These are phyloP conservation scores for Chenopodium berlandieri DNA, from an alignment of 148 eudicot species.

Conservation along the genomic window DNA sequence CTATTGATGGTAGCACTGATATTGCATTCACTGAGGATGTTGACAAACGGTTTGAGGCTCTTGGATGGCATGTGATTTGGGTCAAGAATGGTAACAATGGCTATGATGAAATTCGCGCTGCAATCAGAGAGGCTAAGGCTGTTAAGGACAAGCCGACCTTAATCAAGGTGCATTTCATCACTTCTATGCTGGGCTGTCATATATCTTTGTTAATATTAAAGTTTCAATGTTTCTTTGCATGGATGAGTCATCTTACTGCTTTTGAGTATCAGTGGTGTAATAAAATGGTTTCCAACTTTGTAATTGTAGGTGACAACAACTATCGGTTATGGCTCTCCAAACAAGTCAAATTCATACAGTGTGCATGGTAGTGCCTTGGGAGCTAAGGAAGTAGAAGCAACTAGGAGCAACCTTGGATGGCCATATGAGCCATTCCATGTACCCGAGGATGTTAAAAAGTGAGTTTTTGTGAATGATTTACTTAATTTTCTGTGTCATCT, in stretches of 20 bases:
- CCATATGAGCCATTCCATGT: slow-evolving; percentile 95
- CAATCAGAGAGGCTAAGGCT: slow-evolving; percentile 93
- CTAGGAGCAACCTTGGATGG: slow-evolving; percentile 93
- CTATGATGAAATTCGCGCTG: slow-evolving; percentile 96
- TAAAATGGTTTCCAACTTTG: not conserved
- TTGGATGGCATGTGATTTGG: slow-evolving; percentile 99
- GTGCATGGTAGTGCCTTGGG: slow-evolving; percentile 98
- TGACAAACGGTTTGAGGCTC: slow-evolving; percentile 81
- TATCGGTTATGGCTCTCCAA: slow-evolving; percentile 95
- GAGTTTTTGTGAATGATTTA: slow-evolving; percentile 20
- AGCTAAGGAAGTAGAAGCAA: slow-evolving; percentile 93
- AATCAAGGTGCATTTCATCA: slow-evolving; percentile 59
- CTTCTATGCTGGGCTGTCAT: not conserved
- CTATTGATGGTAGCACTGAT: slow-evolving; percentile 96
- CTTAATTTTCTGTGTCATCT: not conserved
- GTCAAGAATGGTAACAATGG: slow-evolving; percentile 96
- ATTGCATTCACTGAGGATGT: slow-evolving; percentile 96
- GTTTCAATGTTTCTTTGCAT: not conserved
- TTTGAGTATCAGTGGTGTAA: not conserved
- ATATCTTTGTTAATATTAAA: not conserved
- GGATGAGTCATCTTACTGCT: not conserved
- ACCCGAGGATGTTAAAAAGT: slow-evolving; percentile 94
- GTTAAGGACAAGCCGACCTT: slow-evolving; percentile 92
- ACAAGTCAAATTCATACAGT: slow-evolving; percentile 94
- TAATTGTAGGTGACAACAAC: slow-evolving; percentile 84